Evolutionary conservation across 1,284 basidiomycete genomes (phyloP), one percentile per base, ranked within the genome.

Genomic region (Taiwanofungus camphoratus): DNA sequence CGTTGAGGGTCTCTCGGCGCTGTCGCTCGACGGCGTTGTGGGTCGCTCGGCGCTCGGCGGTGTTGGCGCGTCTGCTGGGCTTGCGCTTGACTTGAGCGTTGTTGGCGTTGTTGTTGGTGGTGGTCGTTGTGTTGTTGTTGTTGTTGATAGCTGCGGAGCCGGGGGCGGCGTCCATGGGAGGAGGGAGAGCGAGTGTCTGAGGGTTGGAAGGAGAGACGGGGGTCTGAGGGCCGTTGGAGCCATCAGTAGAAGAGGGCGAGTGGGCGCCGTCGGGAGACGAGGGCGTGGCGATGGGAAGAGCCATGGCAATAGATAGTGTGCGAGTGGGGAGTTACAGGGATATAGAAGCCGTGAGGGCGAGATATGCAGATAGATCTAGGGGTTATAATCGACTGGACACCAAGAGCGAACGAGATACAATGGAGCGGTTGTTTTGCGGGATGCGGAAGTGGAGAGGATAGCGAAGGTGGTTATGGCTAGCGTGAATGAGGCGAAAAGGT

Each of bases 11-110:
- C 70, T 96, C 93, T 46, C 92, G 74, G 41, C 93, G 79, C 57
- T 88, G 87, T 45, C 93, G 76, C 69, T 96, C 93, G 46, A 95
- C 90, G 23, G 93, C 93, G 60, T 97, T 97, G 70, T 96, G 92
- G 29, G 88, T 92, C 5, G 91, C 90, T 37, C 92, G 75, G 62
- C 92, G 87, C 64, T 95, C 93, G 48, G 92, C 92, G 34, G 92
- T 95, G 68, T 93, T 93, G 47, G 91, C 90, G 29, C 91, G 79
- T 53, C 79, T 75, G 64, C 73, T 83, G 59, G 82, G 80, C 64
- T 87, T 92, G 68, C 86, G 79, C 62, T 86, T 87, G 42, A 57
- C 41, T 36, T 61, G 60, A 44, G 62, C 49, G 54, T 56, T 57
- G 36, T 52, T 42, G 21, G 54, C 46, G 50, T 52, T 45, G 42